phyloP scores from a whole-genome alignment of 805 yeast genomes.

The Barnettozyma salicaria region DNA sequence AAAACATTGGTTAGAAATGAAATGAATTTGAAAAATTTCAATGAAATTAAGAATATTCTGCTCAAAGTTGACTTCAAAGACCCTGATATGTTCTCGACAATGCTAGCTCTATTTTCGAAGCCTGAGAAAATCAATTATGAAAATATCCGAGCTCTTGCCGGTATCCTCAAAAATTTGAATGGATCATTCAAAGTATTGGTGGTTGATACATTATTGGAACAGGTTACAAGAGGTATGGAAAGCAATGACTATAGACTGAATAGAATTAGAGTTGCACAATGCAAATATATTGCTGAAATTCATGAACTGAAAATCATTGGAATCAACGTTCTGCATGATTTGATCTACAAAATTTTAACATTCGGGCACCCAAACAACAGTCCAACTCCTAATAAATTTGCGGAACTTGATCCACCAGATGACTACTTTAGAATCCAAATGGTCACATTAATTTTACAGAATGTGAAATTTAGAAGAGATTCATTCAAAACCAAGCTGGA shows the following conservation, averaged over 20 bases:
- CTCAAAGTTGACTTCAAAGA: conserved; percentile 43
- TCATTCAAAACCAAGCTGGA: conserved; percentile 26
- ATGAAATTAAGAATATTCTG: conserved; percentile 33
- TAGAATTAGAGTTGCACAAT: conserved; percentile 55
- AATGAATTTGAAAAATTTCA: conserved; percentile 33
- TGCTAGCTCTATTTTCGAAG: conserved; percentile 41
- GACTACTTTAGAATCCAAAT: conserved; percentile 70
- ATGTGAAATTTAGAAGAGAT: conserved; percentile 19
- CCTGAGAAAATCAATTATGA: conserved; percentile 61
- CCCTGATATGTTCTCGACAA: conserved; percentile 28
- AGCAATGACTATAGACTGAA: conserved; percentile 51
- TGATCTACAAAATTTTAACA: conserved; percentile 51
- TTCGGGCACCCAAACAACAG: conserved; percentile 59
- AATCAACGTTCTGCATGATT: conserved; percentile 40
- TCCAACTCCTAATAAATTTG: conserved; percentile 40
- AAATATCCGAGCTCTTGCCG: conserved; percentile 44
- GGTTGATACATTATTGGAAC: conserved; percentile 61
- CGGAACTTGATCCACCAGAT: conserved; percentile 53
- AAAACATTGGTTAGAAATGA: conserved; percentile 47
- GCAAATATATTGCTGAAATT: conserved; percentile 54
- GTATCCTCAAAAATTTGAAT: conserved; percentile 35
- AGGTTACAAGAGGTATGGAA: conserved; percentile 62
- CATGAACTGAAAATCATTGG: conserved; percentile 43
- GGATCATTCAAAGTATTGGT: conserved; percentile 39
- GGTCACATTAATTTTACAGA: conserved; percentile 38